phyloP scores from a whole-genome alignment of 306 rosid species.

The Ochetophila trinervis region DNA sequence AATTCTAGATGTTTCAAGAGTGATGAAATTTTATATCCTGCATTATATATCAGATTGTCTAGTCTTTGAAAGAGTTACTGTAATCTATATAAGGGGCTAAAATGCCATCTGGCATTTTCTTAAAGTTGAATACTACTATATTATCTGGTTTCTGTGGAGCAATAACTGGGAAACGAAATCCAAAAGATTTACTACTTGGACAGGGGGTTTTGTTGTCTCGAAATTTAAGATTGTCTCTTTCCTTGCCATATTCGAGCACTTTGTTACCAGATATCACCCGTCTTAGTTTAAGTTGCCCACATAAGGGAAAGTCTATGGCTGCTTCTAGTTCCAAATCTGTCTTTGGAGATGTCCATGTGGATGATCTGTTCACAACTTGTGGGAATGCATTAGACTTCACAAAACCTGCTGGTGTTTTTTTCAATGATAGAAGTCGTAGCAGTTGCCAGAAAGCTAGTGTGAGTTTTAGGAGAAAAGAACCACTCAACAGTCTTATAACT shows the following conservation, averaged over 20 bases:
- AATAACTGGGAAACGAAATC: slow-evolving; percentile 28
- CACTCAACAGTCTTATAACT: slow-evolving; percentile 30
- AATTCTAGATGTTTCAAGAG: slow-evolving; percentile 29
- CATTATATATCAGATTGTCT: slow-evolving; percentile 18
- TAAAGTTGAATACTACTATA: slow-evolving; percentile 51
- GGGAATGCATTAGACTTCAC: slow-evolving; percentile 39
- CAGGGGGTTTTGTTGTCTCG: slow-evolving; percentile 32
- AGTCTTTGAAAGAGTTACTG: slow-evolving; percentile 16
- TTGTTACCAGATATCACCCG: slow-evolving; percentile 14
- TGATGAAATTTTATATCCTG: slow-evolving; percentile 36
- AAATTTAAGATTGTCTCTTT: slow-evolving; percentile 30
- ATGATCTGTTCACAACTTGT: slow-evolving; percentile 45
- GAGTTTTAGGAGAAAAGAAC: slow-evolving; percentile 50
- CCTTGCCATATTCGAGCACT: slow-evolving; percentile 36
- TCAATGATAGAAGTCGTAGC: slow-evolving; percentile 36
- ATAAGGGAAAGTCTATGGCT: slow-evolving; percentile 50
- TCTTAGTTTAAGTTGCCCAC: slow-evolving; percentile 16
- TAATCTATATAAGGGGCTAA: slow-evolving; percentile 39
- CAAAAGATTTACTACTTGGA: slow-evolving; percentile 24
- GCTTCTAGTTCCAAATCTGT: slow-evolving; percentile 63
- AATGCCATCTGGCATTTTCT: slow-evolving; percentile 57
- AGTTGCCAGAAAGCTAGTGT: slow-evolving; percentile 40
- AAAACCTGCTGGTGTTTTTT: slow-evolving; percentile 50
- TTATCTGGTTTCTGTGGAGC: slow-evolving; percentile 38
- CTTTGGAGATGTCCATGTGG: slow-evolving; percentile 57